Conservation (phyloP, 2,329 filamentous ascomycete species). For the Herpotrichia juniperi region DNA sequence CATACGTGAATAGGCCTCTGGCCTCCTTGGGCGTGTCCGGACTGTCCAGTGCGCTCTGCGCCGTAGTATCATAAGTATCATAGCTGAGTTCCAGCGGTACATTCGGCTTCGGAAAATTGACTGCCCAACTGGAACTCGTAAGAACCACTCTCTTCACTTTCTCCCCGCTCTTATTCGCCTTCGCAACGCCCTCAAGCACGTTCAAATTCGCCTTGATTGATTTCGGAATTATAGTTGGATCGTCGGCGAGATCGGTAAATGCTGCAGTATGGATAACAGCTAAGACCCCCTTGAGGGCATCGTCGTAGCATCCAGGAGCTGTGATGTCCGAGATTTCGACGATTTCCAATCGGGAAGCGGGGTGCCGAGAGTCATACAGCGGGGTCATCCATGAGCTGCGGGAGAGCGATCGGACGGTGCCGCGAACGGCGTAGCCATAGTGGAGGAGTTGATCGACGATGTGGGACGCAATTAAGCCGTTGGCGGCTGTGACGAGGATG, state of each 20-base stretch:
- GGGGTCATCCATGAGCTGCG: slow-evolving; percentile 40
- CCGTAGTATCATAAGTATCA: slow-evolving; percentile 40
- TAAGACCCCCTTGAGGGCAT: slow-evolving; percentile 44
- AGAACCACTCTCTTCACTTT: slow-evolving; percentile 48
- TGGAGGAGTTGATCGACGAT: slow-evolving; percentile 50
- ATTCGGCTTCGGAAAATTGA: slow-evolving; percentile 37
- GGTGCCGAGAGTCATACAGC: slow-evolving; percentile 11
- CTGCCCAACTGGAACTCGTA: slow-evolving; percentile 48
- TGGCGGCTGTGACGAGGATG: slow-evolving; percentile 53
- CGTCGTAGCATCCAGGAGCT: slow-evolving; percentile 45
- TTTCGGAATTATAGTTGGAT: slow-evolving; percentile 48
- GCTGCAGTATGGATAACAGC: slow-evolving; percentile 53
- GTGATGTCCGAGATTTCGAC: slow-evolving; percentile 49
- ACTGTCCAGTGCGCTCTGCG: slow-evolving; percentile 36
- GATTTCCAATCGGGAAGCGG: slow-evolving; percentile 42
- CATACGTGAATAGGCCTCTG: slow-evolving; percentile 37
- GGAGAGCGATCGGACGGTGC: slow-evolving; percentile 48
- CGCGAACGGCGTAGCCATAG: slow-evolving; percentile 52
- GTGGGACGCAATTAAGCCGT: slow-evolving; percentile 54
- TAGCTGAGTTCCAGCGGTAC: slow-evolving; percentile 33
- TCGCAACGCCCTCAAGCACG: slow-evolving; percentile 46
- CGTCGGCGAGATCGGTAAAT: slow-evolving; percentile 38
- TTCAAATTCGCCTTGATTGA: slow-evolving; percentile 41
- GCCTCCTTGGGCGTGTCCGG: slow-evolving; percentile 16
- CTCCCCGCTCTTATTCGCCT: slow-evolving; percentile 28